Evolutionary conservation across 345 rosid genomes (phyloP), one percentile per base, ranked within the genome.

Genomic region (Limnanthes douglasii): DNA sequence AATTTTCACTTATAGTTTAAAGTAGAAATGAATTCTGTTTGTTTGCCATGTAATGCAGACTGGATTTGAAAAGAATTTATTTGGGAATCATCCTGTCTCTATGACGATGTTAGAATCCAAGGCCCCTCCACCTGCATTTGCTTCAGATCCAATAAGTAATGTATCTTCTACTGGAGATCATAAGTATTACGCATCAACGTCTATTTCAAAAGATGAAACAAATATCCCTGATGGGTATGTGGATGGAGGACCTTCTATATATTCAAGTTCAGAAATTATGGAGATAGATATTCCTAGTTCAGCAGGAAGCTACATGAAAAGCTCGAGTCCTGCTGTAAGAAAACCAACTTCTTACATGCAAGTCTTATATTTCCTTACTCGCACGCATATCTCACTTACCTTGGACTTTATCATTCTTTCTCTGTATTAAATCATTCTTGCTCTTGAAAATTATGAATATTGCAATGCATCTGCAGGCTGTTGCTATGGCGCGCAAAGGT

Each of bases 201-300:
- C 82, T 15, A 60, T 62, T 5, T 35, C 18, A 19, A 26, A 56
- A 43, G 66, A 56, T 38, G 73, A 54, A 44, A 62, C 37, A 10
- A 57, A 45, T 21, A 38, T 50, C 18, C 28, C 51, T 36, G 72
- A 67, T 53, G 73, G 57, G 50, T 58, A 61, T 51, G 36, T 56
- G 15, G 47, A 51, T 43, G 43, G 50, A 16, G 59, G 52, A 33
- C 45, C 50, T 45, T 72, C 64, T 23, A 76, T 48, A 48, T 60
- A 71, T 31, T 58, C 84, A 42, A 71, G 65, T 15, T 11, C 93
- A 13, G 96, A 90, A 58, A 90, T 90, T 35, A 71, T 68, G 60
- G 99, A 90, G 67, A 73, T 90, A 34, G 96, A 85, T 25, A 69
- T 68, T 44, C 83, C 93, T 45, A 53, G 69, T 37, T 70, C 98